Evolutionary conservation across 1,284 basidiomycete species (phyloP).

Genomic region (Coniferiporia sulphurascens): DNA sequence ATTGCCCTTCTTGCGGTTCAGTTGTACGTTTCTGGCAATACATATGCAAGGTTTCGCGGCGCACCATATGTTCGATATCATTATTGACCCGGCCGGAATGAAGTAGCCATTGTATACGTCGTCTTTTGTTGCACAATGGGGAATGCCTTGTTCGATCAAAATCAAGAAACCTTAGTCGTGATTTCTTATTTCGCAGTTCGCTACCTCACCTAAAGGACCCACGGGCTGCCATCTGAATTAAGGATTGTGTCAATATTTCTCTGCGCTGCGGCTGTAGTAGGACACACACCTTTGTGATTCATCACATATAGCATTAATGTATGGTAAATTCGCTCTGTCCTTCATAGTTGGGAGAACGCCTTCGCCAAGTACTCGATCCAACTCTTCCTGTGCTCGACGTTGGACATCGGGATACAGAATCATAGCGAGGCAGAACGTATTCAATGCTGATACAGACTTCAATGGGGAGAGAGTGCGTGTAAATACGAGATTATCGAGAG

Average conservation of each 20-base stretch:
- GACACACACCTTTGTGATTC: conserved; percentile 9
- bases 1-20: conserved; percentile 2
- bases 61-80: conserved; percentile 18
- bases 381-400: conserved; percentile 18
- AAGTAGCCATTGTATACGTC: conserved; percentile 18
- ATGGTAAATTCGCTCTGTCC: conserved; percentile 22
- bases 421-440: conserved; percentile 17
- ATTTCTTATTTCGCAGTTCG: background rate
- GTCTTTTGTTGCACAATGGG: conserved; percentile 25
- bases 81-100: conserved; percentile 18
- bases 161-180: background rate
- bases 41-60: background rate
- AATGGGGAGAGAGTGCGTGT: background rate
- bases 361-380: conserved; percentile 21
- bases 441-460: conserved; percentile 11
- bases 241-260: background rate
- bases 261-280: background rate
- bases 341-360: conserved; percentile 19
- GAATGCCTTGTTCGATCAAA: conserved; percentile 1
- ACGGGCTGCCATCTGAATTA: conserved; percentile 14
- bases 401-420: conserved; percentile 17
- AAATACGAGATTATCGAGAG: background rate
- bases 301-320: conserved; percentile 18
- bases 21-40: background rate
- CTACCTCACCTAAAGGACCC: conserved; percentile 4